These are phyloP conservation scores for Fusarium globosum DNA, from an alignment of 2,329 filamentous ascomycete genomes.

Conservation along the genomic window DNA sequence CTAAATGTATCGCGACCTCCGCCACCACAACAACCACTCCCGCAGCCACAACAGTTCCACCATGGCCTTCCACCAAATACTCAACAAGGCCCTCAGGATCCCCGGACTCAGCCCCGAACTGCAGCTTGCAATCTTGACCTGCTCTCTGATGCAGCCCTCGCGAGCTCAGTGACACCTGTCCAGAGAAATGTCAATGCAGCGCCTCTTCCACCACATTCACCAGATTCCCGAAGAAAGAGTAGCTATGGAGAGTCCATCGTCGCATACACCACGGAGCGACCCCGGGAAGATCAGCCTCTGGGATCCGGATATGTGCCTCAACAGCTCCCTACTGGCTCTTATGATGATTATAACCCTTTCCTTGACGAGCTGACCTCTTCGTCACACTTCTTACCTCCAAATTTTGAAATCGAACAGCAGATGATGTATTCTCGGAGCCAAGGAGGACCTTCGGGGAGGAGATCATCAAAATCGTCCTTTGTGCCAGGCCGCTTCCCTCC, in stretches of 20 bases:
- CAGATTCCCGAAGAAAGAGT: slow-evolving; percentile 57
- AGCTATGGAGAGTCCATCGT: slow-evolving; percentile 60
- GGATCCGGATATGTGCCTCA: slow-evolving; percentile 51
- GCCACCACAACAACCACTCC: slow-evolving; percentile 43
- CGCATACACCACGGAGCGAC: slow-evolving; percentile 58
- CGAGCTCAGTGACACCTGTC: slow-evolving; percentile 65
- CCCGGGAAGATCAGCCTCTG: slow-evolving; percentile 59
- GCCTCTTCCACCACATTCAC: slow-evolving; percentile 53
- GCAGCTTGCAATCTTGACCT: slow-evolving; percentile 68
- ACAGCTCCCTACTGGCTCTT: slow-evolving; percentile 50
- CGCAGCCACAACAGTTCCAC: slow-evolving; percentile 52
- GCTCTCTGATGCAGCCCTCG: slow-evolving; percentile 68
- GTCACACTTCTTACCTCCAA: slow-evolving; percentile 66
- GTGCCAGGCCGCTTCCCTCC: slow-evolving; percentile 67
- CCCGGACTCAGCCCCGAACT: slow-evolving; percentile 57
- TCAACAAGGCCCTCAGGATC: slow-evolving; percentile 58
- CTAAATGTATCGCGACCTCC: slow-evolving; percentile 41
- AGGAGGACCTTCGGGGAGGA: slow-evolving; percentile 53
- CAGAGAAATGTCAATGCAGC: slow-evolving; percentile 62
- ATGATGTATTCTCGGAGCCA: slow-evolving; percentile 62
- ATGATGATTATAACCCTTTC: slow-evolving; percentile 70
- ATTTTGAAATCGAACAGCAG: slow-evolving; percentile 65
- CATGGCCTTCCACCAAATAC: slow-evolving; percentile 51
- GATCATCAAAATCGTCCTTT: slow-evolving; percentile 59
- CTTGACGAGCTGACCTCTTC: slow-evolving; percentile 67